A percentile compares a stretch with the other conserved stretches of the same genome.
Conservation (phyloP, 2,329 filamentous ascomycete genomes). For the Colletotrichum eleusines region DNA sequence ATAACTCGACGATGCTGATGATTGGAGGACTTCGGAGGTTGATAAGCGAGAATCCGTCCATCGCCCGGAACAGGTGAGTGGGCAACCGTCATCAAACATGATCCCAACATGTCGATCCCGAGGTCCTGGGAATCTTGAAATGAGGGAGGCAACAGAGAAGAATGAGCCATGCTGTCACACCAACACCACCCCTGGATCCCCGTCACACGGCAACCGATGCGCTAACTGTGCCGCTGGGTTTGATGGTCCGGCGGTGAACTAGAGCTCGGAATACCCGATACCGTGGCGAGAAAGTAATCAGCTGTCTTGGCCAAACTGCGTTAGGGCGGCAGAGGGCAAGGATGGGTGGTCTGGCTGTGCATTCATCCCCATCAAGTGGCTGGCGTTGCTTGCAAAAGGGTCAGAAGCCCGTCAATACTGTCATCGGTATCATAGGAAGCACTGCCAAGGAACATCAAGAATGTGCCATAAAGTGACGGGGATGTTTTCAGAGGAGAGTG, state of each 20-base stretch:
- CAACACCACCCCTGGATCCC: not conserved
- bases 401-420: not conserved
- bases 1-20: not conserved
- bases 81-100: not conserved
- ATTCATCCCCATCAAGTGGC: not conserved
- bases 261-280: not conserved
- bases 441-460: not conserved
- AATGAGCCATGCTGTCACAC: not conserved
- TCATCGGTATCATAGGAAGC: not conserved
- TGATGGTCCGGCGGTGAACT: not conserved
- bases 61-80: not conserved
- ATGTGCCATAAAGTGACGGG: not conserved
- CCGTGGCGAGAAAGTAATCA: not conserved
- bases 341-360: fast-evolving
- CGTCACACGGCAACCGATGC: not conserved
- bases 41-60: not conserved
- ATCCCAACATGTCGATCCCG: too few species aligned
- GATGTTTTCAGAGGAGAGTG: not conserved
- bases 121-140: not conserved
- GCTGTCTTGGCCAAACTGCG: not conserved
- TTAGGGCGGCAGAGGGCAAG: not conserved
- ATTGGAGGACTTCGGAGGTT: not conserved
- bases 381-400: not conserved
- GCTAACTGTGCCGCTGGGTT: not conserved
- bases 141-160: not conserved